Conservation (phyloP, 2,329 filamentous ascomycete species). For the Calonectria multiphialidica region DNA sequence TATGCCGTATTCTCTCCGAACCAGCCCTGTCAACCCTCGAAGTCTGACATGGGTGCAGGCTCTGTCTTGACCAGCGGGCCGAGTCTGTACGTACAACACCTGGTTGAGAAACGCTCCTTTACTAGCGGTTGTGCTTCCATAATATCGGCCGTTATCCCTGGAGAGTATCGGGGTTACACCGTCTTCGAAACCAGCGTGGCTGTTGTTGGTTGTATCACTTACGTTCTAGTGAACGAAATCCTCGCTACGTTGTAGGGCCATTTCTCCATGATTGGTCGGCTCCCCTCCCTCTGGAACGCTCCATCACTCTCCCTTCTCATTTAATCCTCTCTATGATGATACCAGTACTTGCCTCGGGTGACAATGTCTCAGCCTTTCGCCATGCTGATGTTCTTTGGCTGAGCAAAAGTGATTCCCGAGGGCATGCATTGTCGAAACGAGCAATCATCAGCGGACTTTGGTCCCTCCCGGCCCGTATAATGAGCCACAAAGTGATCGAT, state of each 20-base stretch:
- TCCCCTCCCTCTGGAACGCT: background rate
- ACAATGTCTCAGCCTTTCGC: too few relatives aligned
- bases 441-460: background rate
- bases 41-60: constrained; percentile 41
- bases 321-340: background rate
- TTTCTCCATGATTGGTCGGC: constrained; percentile 20
- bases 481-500: background rate
- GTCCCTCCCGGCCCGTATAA: too few relatives aligned
- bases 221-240: constrained; percentile 29
- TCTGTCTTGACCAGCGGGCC: constrained; percentile 41
- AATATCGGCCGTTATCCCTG: constrained; percentile 29
- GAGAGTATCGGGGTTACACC: constrained; percentile 38
- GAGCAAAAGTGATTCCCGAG: background rate
- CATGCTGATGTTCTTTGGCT: background rate
- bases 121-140: constrained; percentile 32
- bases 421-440: background rate
- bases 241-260: constrained; percentile 21
- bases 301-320: too few relatives aligned
- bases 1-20: constrained; percentile 26
- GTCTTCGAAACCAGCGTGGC: constrained; percentile 45
- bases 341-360: background rate
- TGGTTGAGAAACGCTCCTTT: constrained; percentile 26
- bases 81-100: constrained; percentile 42
- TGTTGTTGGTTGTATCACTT: constrained; percentile 37
- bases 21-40: constrained; percentile 42